Conservation (phyloP, 2,329 filamentous ascomycete genomes). For the Ceratocystis huliohia region DNA sequence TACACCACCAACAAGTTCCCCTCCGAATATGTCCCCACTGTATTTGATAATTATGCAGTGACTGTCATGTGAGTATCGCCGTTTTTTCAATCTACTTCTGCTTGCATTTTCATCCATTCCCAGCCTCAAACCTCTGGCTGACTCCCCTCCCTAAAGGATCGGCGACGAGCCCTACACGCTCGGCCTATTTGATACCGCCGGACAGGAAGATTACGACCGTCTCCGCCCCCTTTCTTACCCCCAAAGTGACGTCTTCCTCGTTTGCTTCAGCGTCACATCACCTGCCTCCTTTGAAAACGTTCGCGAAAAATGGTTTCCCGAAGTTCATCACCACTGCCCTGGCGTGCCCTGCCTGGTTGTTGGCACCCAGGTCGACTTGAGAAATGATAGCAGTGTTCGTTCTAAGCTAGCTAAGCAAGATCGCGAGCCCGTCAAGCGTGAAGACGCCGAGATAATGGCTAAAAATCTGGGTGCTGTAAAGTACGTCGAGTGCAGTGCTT, state of each 20-base stretch:
- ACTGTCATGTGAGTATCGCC: constrained; percentile 81
- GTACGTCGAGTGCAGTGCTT: constrained; percentile 95
- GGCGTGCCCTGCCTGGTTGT: constrained; percentile 96
- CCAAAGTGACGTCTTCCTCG: constrained; percentile 95
- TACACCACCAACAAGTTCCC: constrained; percentile 99
- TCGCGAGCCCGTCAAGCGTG: constrained; percentile 82
- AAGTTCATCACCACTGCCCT: constrained; percentile 96
- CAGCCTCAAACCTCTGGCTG: not conserved
- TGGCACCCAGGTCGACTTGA: constrained; percentile 90
- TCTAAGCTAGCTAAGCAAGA: constrained; percentile 93
- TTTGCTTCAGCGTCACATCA: constrained; percentile 96
- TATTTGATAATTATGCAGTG: constrained; percentile 99
- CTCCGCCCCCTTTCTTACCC: constrained; percentile 93
- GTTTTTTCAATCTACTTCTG: constrained; percentile 19
- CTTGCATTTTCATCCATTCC: constrained; percentile 13
- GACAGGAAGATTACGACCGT: constrained; percentile 98
- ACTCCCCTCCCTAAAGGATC: constrained; percentile 54
- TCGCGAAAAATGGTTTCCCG: constrained; percentile 96
- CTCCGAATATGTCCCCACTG: constrained; percentile 97
- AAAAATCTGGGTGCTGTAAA: constrained; percentile 96
- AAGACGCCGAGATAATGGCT: constrained; percentile 91
- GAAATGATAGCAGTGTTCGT: constrained; percentile 73
- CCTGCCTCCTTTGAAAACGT: constrained; percentile 99
- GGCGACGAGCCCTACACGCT: constrained; percentile 97
- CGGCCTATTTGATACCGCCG: constrained; percentile 94